Conservation (phyloP, 2,329 filamentous ascomycete genomes). For the Botryotinia convoluta region DNA sequence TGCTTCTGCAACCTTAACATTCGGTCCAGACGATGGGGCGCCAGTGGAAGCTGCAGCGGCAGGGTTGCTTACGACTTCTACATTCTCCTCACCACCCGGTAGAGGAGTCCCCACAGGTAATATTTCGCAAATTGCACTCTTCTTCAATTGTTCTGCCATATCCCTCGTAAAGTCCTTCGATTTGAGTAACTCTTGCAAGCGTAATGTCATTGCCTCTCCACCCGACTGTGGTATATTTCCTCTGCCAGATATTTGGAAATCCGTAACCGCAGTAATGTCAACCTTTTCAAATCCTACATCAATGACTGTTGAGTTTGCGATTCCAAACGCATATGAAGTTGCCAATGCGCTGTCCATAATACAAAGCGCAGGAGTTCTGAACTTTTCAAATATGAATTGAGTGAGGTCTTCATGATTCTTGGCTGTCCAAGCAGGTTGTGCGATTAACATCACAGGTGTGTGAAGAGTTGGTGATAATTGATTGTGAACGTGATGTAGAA, state of each 20-base stretch:
- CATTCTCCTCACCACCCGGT: slow-evolving; percentile 47
- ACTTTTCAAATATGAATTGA: slow-evolving; percentile 96
- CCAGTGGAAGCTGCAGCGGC: slow-evolving; percentile 38
- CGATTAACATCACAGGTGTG: slow-evolving; percentile 87
- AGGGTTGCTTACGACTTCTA: slow-evolving; percentile 37
- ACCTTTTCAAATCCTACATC: slow-evolving; percentile 92
- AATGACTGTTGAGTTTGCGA: slow-evolving; percentile 76
- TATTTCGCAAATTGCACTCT: slow-evolving; percentile 64
- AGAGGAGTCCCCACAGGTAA: slow-evolving; percentile 53
- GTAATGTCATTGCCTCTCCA: slow-evolving; percentile 80
- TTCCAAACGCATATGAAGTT: slow-evolving; percentile 77
- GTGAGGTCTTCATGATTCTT: slow-evolving; percentile 84
- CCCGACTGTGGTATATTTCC: slow-evolving; percentile 66
- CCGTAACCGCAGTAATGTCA: slow-evolving; percentile 85
- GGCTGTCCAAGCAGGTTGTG: slow-evolving; percentile 85
- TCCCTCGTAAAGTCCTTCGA: slow-evolving; percentile 58
- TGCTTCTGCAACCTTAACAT: slow-evolving; percentile 37
- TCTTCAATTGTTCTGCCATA: slow-evolving; percentile 70
- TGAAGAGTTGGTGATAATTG: slow-evolving; percentile 88
- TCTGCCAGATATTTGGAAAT: slow-evolving; percentile 70
- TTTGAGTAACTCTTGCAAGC: slow-evolving; percentile 65
- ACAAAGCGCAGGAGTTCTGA: slow-evolving; percentile 87
- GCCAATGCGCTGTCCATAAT: slow-evolving; percentile 87
- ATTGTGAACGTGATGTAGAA: slow-evolving; percentile 89
- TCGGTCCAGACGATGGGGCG: slow-evolving; percentile 37